Evolutionary conservation across 2,329 filamentous ascomycete genomes (phyloP).

Genomic region (Fusarium metavorans): DNA sequence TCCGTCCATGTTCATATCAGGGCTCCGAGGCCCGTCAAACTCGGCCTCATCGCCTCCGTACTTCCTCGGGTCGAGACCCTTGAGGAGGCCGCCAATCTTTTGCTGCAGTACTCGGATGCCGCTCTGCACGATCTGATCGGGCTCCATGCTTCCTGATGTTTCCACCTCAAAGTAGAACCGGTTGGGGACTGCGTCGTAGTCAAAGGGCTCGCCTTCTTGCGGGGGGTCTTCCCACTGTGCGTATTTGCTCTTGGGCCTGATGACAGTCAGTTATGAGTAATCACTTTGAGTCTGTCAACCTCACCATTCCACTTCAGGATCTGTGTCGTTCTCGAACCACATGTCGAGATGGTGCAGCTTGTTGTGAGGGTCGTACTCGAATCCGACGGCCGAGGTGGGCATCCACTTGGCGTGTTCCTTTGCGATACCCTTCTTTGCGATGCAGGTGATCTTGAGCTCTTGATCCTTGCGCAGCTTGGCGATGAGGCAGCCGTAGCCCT

Average conservation of each 20-base stretch:
- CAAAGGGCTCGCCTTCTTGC: slow-evolving; percentile 86
- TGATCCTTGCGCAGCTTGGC: slow-evolving; percentile 91
- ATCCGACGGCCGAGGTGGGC: slow-evolving; percentile 90
- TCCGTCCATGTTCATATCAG: slow-evolving; percentile 71
- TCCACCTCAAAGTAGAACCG: slow-evolving; percentile 97
- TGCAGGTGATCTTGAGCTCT: slow-evolving; percentile 89
- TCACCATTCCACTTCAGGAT: slow-evolving; percentile 86
- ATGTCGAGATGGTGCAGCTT: slow-evolving; percentile 92
- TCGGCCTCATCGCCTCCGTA: slow-evolving; percentile 68
- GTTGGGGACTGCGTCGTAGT: slow-evolving; percentile 87
- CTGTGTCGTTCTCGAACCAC: slow-evolving; percentile 86
- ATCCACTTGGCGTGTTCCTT: slow-evolving; percentile 99
- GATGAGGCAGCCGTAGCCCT: slow-evolving; percentile 85
- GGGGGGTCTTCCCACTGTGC: slow-evolving; percentile 83
- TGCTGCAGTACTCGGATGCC: slow-evolving; percentile 90
- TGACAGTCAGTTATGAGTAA: not conserved
- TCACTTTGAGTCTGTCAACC: slow-evolving; percentile 39
- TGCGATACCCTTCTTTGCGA: slow-evolving; percentile 97
- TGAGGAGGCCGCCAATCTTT: slow-evolving; percentile 86
- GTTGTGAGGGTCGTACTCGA: slow-evolving; percentile 98
- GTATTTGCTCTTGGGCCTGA: slow-evolving; percentile 84
- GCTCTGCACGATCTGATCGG: slow-evolving; percentile 88
- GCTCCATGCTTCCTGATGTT: slow-evolving; percentile 86
- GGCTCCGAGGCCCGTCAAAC: slow-evolving; percentile 74
- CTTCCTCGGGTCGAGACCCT: slow-evolving; percentile 61